Percentiles rank a stretch among this genome's conserved stretches.
phyloP scores from a whole-genome alignment of 148 eudicot genomes.

The Euryodendron excelsum region DNA sequence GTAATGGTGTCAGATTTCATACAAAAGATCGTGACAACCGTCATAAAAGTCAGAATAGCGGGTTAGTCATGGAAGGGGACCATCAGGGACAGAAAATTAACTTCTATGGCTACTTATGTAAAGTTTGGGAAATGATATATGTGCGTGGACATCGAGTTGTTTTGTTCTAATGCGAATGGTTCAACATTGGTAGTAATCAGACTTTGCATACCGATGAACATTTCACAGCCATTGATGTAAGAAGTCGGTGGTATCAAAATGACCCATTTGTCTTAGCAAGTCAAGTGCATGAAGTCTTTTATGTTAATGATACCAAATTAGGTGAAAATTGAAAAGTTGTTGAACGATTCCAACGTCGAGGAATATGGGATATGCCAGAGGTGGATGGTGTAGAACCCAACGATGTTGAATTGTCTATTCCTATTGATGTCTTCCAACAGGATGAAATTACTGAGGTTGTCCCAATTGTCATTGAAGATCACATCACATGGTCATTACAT shows the following conservation, averaged over 20 bases:
- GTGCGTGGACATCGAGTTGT: not conserved
- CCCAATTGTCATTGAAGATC: not conserved
- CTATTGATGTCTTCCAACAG: not conserved
- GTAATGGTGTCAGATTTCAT: slow-evolving; percentile 2
- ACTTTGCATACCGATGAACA: not conserved
- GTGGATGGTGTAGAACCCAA: not conserved
- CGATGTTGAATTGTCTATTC: too few relatives aligned
- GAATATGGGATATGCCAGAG: slow-evolving; percentile 4
- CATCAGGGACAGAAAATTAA: not conserved
- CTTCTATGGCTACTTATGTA: not conserved
- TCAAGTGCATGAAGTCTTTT: not conserved
- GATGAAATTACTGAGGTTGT: not conserved
- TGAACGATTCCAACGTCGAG: not conserved
- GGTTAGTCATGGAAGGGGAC: not conserved
- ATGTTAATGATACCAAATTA: slow-evolving; percentile 1
- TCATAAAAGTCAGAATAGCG: slow-evolving; percentile 4
- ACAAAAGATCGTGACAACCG: not conserved
- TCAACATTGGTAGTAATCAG: not conserved
- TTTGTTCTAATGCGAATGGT: slow-evolving; percentile 3
- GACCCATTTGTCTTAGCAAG: not conserved
- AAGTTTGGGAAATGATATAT: not conserved
- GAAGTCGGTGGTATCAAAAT: not conserved
- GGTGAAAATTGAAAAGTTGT: not conserved
- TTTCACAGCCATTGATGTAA: not conserved
- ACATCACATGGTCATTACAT: not conserved